phyloP scores from a whole-genome alignment of 1,284 basidiomycete genomes.

The Austroboletus novae-zelandiae region DNA sequence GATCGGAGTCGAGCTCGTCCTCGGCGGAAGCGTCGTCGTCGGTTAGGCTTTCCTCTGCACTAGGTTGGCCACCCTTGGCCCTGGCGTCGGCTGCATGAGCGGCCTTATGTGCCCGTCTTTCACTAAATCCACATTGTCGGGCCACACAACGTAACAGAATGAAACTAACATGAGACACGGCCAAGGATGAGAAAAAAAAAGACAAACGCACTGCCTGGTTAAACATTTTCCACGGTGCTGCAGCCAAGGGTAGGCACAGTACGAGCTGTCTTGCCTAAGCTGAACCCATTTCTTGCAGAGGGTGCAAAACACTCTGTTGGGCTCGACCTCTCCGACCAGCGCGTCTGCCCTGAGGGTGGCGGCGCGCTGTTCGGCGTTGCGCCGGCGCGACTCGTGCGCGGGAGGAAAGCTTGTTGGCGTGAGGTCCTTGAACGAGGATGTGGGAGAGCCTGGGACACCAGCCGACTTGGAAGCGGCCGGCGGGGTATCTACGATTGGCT shows the following conservation, averaged over 20 bases:
- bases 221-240: slow-evolving; percentile 74
- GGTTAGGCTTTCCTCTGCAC: slow-evolving; percentile 26
- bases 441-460: slow-evolving; percentile 28
- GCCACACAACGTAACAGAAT: slow-evolving; percentile 3
- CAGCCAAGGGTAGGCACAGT: slow-evolving; percentile 74
- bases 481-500: slow-evolving; percentile 12
- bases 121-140: slow-evolving; percentile 35
- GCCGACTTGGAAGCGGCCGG: slow-evolving; percentile 11
- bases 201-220: slow-evolving; percentile 54
- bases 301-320: slow-evolving; percentile 70
- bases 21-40: slow-evolving; percentile 31
- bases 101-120: slow-evolving; percentile 49
- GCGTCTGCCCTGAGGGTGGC: slow-evolving; percentile 62
- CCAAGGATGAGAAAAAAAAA: not conserved
- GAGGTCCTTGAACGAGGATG: slow-evolving; percentile 49
- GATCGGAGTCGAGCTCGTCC: slow-evolving; percentile 46
- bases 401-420: slow-evolving; percentile 49
- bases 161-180: slow-evolving; percentile 7
- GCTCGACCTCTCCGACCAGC: slow-evolving; percentile 64
- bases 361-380: slow-evolving; percentile 72
- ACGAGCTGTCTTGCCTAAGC: slow-evolving; percentile 66
- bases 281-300: slow-evolving; percentile 78
- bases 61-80: slow-evolving; percentile 22
- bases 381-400: slow-evolving; percentile 59
- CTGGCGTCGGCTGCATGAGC: slow-evolving; percentile 31